phyloP scores from a whole-genome alignment of 1,139 yeast species.

The Blastobotrys elegans region DNA sequence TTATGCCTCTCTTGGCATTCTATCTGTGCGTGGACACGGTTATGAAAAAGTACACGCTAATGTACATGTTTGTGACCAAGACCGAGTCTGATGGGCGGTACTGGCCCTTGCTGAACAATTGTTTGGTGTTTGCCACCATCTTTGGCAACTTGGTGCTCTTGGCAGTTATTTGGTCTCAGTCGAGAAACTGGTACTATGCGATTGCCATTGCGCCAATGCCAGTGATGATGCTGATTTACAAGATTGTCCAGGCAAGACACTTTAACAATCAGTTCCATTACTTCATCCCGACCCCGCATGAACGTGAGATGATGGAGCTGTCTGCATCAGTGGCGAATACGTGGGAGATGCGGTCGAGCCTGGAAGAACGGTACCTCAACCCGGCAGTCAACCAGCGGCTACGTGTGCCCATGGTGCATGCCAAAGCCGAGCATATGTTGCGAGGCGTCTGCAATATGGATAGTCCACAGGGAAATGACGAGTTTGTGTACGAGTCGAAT shows the following conservation, averaged over 20 bases:
- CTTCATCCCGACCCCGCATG: conserved; percentile 29
- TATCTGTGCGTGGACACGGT: conserved; percentile 33
- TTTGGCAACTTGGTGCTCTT: conserved; percentile 37
- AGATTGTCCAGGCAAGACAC: conserved; percentile 22
- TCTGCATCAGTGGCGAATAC: conserved; percentile 14
- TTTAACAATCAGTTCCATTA: conserved; percentile 30
- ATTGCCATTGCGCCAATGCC: conserved; percentile 34
- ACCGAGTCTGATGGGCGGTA: conserved; percentile 38
- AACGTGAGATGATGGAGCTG: conserved; percentile 22
- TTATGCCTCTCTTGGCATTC: conserved; percentile 34
- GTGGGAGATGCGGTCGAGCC: conserved; percentile 15
- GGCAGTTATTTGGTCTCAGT: conserved; percentile 39
- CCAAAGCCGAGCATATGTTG: conserved; percentile 27
- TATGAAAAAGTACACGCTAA: conserved; percentile 35
- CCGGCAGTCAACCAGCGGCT: conserved; percentile 31
- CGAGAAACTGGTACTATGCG: conserved; percentile 33
- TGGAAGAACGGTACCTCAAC: conserved; percentile 30
- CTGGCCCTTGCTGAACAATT: conserved; percentile 38
- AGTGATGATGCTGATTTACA: conserved; percentile 30
- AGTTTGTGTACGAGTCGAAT: conserved; percentile 16
- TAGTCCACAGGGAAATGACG: conserved; percentile 14
- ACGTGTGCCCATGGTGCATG: conserved; percentile 36
- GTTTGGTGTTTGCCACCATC: conserved; percentile 33
- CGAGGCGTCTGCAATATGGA: conserved; percentile 21
- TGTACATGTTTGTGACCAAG: conserved; percentile 38